A percentile compares a stretch with the other conserved stretches of the same genome.
Evolutionary conservation across 129 eudicot genomes (phyloP).

Genomic region (Centrapalus pauciflorus): DNA sequence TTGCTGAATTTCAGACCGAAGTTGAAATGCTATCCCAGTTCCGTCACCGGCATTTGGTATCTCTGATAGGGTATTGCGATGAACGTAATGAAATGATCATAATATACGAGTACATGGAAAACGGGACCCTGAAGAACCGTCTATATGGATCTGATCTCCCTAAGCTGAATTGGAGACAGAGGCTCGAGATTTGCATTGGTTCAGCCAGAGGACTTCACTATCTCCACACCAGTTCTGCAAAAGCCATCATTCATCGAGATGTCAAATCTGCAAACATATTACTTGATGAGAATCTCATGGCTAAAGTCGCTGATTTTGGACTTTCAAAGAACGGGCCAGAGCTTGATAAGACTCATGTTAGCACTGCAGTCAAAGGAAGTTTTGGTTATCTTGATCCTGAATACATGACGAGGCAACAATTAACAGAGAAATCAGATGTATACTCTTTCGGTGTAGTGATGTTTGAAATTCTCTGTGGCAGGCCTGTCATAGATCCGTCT

Average conservation of each 20-base stretch:
- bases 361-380: conserved; percentile 78
- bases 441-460: conserved; percentile 76
- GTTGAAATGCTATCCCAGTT: conserved; percentile 72
- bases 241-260: conserved; percentile 65
- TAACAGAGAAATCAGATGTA: conserved; percentile 64
- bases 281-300: conserved; percentile 56
- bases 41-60: conserved; percentile 77
- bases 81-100: conserved; percentile 62
- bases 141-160: conserved; percentile 60
- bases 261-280: conserved; percentile 73
- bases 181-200: conserved; percentile 73
- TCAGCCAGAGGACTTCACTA: conserved; percentile 71
- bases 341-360: conserved; percentile 59
- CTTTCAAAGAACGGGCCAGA: conserved; percentile 63
- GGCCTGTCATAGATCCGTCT: conserved; percentile 71
- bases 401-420: conserved; percentile 53
- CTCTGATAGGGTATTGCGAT: conserved; percentile 67
- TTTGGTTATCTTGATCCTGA: conserved; percentile 75
- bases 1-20: conserved; percentile 60
- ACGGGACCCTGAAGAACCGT: conserved; percentile 66
- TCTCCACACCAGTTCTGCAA: conserved; percentile 64
- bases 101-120: conserved; percentile 68
- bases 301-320: conserved; percentile 77
- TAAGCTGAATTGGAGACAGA: conserved; percentile 54
- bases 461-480: conserved; percentile 58